phyloP scores from a whole-genome alignment of 2,329 filamentous ascomycete genomes.

The Venturia carpophila region DNA sequence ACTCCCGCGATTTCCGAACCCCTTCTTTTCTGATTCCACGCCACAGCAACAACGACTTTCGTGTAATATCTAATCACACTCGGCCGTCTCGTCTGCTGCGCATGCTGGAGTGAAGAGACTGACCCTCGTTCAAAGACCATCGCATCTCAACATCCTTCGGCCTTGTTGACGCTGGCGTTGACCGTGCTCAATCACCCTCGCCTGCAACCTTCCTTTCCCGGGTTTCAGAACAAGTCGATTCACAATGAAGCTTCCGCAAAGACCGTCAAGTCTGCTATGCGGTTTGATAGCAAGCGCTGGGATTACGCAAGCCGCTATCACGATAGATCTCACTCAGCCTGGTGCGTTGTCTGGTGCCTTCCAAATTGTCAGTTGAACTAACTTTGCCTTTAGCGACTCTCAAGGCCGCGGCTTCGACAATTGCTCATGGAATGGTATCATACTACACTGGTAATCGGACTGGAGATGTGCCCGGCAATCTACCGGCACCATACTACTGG shows the following conservation, averaged over 20 bases:
- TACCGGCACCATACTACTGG: constrained; percentile 38
- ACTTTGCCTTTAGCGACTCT: constrained; percentile 49
- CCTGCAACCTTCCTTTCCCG: neutral
- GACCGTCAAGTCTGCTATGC: constrained; percentile 2
- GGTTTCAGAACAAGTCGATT: neutral
- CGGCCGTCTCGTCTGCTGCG: neutral
- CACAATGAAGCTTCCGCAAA: constrained; percentile 16
- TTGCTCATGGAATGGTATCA: constrained; percentile 54
- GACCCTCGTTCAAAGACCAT: neutral
- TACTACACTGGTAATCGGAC: constrained; percentile 58
- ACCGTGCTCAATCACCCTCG: constrained; percentile 8
- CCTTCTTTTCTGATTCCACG: constrained; percentile 1
- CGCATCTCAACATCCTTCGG: neutral
- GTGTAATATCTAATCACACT: constrained; percentile 10
- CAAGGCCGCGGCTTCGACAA: constrained; percentile 50
- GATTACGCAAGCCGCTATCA: constrained; percentile 15
- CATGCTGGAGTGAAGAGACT: neutral
- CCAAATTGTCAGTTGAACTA: neutral
- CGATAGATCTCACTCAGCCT: constrained; percentile 19
- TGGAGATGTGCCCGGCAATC: constrained; percentile 53
- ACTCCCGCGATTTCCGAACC: neutral
- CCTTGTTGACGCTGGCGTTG: constrained; percentile 17
- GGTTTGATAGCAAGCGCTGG: constrained; percentile 12
- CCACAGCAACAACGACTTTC: neutral
- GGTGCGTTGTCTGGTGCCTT: constrained; percentile 23